Evolutionary conservation across 148 eudicot species (phyloP), one percentile per base, ranked within the genome.

Genomic region (Rheum nobile): DNA sequence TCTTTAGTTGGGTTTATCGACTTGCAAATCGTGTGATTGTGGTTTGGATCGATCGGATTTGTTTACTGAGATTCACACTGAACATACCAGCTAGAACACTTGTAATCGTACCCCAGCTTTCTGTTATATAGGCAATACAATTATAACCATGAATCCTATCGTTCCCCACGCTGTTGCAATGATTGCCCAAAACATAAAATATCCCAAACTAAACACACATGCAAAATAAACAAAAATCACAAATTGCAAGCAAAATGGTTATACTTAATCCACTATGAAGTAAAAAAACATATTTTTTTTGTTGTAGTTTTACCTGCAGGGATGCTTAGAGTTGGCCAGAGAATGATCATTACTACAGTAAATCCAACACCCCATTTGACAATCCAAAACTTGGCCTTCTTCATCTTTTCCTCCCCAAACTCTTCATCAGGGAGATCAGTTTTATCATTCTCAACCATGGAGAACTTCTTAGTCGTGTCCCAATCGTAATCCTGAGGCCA

Each of bases 321-420:
- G 79, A 94, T 96, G 52, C 93, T 88, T 34, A 94, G 90, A 67
- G 79, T 59, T 73, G 98, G 98, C 98, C 98, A 94, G 19, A 94
- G 75, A 4, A 94, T 71, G 43, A 81, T 85, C 71, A 94, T 91
- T 35, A 91, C 83, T 42, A 81, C 24, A 63, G 98, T 89, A 41
- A 94, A 91, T 54, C 90, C 98, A 85, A 94, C 72, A 26, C 98
- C 98, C 98, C 98, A 91, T 88, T 86, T 94, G 14, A 94, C 77
- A 54, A 94, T 91, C 98, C 98, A 94, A 11, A 78, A 10, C 80
- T 88, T 91, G 6, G 98, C 97, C 75, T 74, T 82, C 59, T 75
- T 80, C 75, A 94, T 77, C 76, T 86, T 91, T 71, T 88, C 93
- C 79, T 91, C 98, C 69, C 78, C 85, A 76, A 88, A 88, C 63